Conservation (phyloP, 176 grass and related monocot genomes). For the Elymus sibiricus region DNA sequence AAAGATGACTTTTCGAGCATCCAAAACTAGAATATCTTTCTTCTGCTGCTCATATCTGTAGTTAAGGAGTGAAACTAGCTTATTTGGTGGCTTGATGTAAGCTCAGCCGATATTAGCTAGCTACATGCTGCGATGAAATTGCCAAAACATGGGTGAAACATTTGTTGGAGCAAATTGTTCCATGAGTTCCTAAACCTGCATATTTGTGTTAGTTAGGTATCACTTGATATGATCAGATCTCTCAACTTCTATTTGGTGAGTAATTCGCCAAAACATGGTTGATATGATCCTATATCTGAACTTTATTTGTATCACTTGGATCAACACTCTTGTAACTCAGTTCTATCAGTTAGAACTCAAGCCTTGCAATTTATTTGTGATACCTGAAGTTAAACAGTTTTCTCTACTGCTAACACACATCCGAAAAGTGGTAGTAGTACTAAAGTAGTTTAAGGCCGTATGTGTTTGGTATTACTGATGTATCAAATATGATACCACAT, state of each 20-base stretch:
- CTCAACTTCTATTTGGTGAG: neutral
- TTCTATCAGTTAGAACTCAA: neutral
- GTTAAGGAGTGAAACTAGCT: neutral
- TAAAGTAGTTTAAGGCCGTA: neutral
- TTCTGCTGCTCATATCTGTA: neutral
- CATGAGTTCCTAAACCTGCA: neutral
- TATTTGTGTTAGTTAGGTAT: neutral
- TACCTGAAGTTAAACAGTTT: neutral
- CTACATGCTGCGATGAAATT: constrained; percentile 2
- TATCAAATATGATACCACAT: neutral
- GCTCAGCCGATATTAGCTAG: neutral
- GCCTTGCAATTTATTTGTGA: constrained; percentile 10
- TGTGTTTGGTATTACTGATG: neutral
- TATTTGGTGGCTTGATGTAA: neutral
- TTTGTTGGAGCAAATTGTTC: neutral
- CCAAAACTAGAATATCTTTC: neutral
- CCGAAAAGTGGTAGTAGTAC: neutral
- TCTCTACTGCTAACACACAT: neutral
- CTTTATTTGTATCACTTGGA: neutral
- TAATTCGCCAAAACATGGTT: neutral
- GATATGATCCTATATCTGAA: neutral
- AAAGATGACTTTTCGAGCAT: neutral
- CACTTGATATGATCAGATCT: neutral
- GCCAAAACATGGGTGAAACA: neutral
- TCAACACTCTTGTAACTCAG: neutral